Conservation (phyloP, 164 flowering plant species). For the Nelumbo lutea region DNA sequence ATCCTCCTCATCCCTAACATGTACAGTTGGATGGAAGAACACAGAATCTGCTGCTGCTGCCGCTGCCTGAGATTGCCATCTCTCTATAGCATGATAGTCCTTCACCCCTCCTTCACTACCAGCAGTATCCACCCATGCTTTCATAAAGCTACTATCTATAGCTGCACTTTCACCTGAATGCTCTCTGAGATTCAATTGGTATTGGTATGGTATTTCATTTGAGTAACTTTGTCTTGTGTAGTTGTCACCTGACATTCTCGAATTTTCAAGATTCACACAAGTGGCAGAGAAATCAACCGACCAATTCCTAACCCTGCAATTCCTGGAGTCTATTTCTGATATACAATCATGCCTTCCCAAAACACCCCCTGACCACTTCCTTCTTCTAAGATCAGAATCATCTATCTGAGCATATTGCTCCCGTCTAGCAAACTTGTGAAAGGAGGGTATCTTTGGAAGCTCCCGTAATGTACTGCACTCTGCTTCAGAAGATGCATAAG, state of each 20-base stretch:
- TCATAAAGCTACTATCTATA: slow-evolving; percentile 60
- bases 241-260: slow-evolving; percentile 65
- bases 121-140: slow-evolving; percentile 91
- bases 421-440: slow-evolving; percentile 91
- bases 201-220: slow-evolving; percentile 45
- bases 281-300: slow-evolving; percentile 92
- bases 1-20: slow-evolving; percentile 73
- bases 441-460: slow-evolving; percentile 97
- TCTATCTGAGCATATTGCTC: slow-evolving; percentile 86
- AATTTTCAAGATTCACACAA: slow-evolving; percentile 63
- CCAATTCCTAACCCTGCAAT: slow-evolving; percentile 94
- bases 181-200: slow-evolving; percentile 57
- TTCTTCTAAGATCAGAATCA: slow-evolving; percentile 56
- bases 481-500: slow-evolving; percentile 78
- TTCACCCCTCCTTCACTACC: slow-evolving; percentile 66
- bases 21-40: slow-evolving; percentile 34
- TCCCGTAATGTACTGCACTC: slow-evolving; percentile 41
- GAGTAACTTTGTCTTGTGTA: slow-evolving; percentile 68
- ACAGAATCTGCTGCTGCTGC: slow-evolving; percentile 65
- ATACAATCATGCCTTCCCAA: slow-evolving; percentile 80
- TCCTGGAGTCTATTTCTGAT: slow-evolving; percentile 94
- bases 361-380: slow-evolving; percentile 67
- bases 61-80: slow-evolving; percentile 91
- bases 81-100: slow-evolving; percentile 87
- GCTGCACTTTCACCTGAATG: slow-evolving; percentile 92